A percentile compares a stretch with the other conserved stretches of the same genome.
phyloP scores from a whole-genome alignment of 2,329 filamentous ascomycete species.

The Saccharata proteae region DNA sequence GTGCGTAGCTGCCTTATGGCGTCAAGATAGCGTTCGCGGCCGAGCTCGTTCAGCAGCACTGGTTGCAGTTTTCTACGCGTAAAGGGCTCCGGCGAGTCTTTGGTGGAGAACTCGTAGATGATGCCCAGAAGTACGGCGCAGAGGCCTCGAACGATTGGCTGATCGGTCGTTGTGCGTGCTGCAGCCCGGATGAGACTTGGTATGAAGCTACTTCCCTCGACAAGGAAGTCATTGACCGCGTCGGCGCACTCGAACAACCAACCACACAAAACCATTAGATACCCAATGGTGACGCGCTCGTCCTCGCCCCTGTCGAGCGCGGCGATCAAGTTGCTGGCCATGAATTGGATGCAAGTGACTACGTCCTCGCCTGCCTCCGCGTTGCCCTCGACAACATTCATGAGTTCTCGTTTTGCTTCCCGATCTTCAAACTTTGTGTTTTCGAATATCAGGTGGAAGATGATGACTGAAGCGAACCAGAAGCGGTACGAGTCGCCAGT shows the following conservation, averaged over 20 bases:
- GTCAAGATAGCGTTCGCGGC: constrained; percentile 78
- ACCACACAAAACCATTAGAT: constrained; percentile 75
- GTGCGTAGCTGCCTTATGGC: constrained; percentile 65
- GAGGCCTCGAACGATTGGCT: constrained; percentile 64
- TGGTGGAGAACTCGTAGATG: constrained; percentile 93
- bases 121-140: constrained; percentile 76
- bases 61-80: constrained; percentile 69
- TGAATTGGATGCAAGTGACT: constrained; percentile 80
- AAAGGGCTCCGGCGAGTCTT: constrained; percentile 85
- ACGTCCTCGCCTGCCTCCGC: constrained; percentile 85
- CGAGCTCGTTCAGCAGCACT: constrained; percentile 63
- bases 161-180: constrained; percentile 48
- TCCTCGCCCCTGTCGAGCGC: constrained; percentile 67
- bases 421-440: no score
- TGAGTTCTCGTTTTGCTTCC: constrained; percentile 66
- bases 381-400: constrained; percentile 79
- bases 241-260: constrained; percentile 91
- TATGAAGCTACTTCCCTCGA: constrained; percentile 86
- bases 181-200: constrained; percentile 70
- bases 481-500: constrained; percentile 69
- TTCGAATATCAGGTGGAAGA: constrained; percentile 76
- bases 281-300: constrained; percentile 67
- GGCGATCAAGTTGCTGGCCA: constrained; percentile 74
- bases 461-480: constrained; percentile 80
- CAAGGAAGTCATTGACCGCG: constrained; percentile 84